Base-by-base conservation (phyloP, 2,329 filamentous ascomycete species). In the Apiospora malaysiana region DNA sequence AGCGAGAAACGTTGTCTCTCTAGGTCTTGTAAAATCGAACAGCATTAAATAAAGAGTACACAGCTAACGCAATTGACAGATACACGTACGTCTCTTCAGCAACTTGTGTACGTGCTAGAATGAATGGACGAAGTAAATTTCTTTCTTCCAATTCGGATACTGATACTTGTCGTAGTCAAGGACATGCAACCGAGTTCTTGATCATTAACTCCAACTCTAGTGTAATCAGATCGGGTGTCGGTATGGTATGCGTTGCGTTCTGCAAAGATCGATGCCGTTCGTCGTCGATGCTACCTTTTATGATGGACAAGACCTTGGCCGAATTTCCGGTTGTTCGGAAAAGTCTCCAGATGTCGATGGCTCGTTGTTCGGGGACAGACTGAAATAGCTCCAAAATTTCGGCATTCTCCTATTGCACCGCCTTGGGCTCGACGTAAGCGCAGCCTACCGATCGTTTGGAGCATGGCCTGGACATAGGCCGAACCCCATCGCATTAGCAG, bases 401-500 rank as follows among this genome's bases (percentile, higher is more conserved):
- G 7, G 56, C 37, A 37, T 65, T 25, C 5, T 65, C 27, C 5
- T 65, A 21, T 1, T 21, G 27, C 14, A 37, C 16, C 27, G 1
- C 14, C 14, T 42, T 65, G n/a, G 9, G 16, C 8, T 65, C 56
- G 3, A 18, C 37, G 56, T 65, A 65, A 8, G 14, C 12, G 56
- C 56, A 65, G 56, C 14, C 21, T 18, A 42, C 37, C 25, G 37
- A 65, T 32, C 56, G 56, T 21, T 65, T 32, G 14, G 21, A 42
- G 56, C 56, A 65, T 32, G 27, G 37, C 27, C 27, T 27, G 14
- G 27, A 65, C 7, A 42, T 21, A 37, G 56, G 56, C 27, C 56
- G 56, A 65, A 32, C 56, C 14, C 56, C 56, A 65, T 65, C 56
- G 14, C 56, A 65, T 27, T 65, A n/a, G 37, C 1, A 65, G 56